Percentiles rank a stretch among this genome's conserved stretches.
phyloP scores from a whole-genome alignment of 768 basidiomycete species.

The Hydnomerulius pinastri region DNA sequence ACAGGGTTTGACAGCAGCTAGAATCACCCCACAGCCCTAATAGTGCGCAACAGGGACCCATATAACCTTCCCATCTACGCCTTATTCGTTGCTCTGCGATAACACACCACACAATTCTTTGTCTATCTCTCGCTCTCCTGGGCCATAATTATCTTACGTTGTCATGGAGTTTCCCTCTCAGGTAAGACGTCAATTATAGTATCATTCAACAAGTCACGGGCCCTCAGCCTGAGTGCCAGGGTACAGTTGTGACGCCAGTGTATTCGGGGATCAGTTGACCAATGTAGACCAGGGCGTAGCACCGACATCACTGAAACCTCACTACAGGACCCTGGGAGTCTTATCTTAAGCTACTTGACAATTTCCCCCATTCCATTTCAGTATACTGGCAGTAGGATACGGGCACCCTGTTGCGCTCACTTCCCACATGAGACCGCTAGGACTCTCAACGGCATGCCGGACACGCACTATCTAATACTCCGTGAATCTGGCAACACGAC shows the following conservation, averaged over 20 bases:
- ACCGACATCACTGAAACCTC: not conserved
- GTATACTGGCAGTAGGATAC: too few relatives aligned
- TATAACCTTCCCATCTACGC: constrained; percentile 19
- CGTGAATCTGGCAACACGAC: constrained; percentile 14
- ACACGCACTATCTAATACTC: constrained; percentile 5
- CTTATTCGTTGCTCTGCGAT: constrained; percentile 12
- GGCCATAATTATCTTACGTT: constrained; percentile 18
- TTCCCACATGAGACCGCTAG: constrained; percentile 17
- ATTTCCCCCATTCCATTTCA: too few relatives aligned
- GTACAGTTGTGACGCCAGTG: not conserved
- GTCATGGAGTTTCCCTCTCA: constrained; percentile 11
- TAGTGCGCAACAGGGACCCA: constrained; percentile 19
- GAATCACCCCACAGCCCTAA: constrained; percentile 18
- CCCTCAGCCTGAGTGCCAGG: not conserved
- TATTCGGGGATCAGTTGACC: too few relatives aligned
- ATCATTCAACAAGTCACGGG: not conserved
- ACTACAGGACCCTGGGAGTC: not conserved
- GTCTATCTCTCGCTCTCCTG: not conserved
- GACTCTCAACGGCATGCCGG: constrained; percentile 10
- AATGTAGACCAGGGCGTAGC: too few relatives aligned
- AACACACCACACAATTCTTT: constrained; percentile 9
- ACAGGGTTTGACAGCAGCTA: constrained; percentile 30
- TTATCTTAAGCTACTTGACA: too few relatives aligned
- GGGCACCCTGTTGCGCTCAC: constrained; percentile 1
- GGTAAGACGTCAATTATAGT: constrained; percentile 3